Conservation (phyloP, 495 filamentous ascomycete genomes). For the Tuber brumale region DNA sequence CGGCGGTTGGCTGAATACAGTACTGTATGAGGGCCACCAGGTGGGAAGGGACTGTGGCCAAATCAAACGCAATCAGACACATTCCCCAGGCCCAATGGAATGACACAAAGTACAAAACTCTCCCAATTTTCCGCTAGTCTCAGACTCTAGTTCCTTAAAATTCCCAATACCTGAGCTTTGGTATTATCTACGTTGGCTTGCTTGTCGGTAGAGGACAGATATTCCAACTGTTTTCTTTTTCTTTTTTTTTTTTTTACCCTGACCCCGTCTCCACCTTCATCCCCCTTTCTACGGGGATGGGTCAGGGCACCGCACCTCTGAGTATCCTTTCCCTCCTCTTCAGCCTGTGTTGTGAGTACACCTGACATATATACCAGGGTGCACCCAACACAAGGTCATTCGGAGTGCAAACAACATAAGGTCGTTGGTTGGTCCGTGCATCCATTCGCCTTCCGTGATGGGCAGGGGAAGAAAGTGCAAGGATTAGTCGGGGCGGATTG, state of each 20-base stretch:
- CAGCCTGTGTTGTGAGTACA: neutral
- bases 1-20: neutral
- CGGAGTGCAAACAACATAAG: neutral
- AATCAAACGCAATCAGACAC: slow-evolving; percentile 2
- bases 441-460: neutral
- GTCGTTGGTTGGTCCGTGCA: slow-evolving; percentile 2
- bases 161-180: neutral
- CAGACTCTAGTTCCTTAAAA: neutral
- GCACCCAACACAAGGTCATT: neutral
- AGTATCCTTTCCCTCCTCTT: neutral
- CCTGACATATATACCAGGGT: neutral
- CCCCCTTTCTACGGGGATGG: neutral
- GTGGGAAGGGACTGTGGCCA: neutral
- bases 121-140: neutral
- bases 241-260: neutral
- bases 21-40: neutral
- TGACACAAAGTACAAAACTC: slow-evolving; percentile 1
- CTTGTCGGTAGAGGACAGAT: neutral
- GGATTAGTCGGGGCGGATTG: neutral
- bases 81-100: neutral
- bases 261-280: neutral
- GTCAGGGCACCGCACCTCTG: neutral
- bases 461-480: neutral
- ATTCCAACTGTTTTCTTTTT: neutral
- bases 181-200: neutral